Evolutionary conservation across 1,139 yeast species (phyloP), one percentile per base, ranked within the genome.

Genomic region (Meyerozyma athensensis): DNA sequence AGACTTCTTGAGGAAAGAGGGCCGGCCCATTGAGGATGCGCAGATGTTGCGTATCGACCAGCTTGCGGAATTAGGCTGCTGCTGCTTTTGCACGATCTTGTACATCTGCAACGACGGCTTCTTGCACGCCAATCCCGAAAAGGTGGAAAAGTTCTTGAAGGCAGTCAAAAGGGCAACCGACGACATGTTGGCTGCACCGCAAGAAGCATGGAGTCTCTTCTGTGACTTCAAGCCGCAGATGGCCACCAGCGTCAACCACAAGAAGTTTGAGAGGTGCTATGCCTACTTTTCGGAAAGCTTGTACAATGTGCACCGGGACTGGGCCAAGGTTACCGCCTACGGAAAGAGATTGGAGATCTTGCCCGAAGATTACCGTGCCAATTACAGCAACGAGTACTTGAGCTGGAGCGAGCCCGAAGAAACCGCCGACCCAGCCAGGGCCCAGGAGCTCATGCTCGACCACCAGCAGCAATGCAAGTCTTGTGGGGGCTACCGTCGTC

Each of bases 61-160:
- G 47, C 63, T 75, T 50, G 81, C 81, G 30, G 76, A 75, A 47
- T 63, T 75, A 44, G 80, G 80, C 9, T 75, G 81, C 53, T 75
- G 81, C 53, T 75, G 81, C 48, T 75, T 75, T 71, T 75, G 80
- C 49, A 71, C 79, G 31, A 70, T 75, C 44, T 61, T 74, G 52
- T 74, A 73, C 65, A 75, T 75, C 50, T 68, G 67, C 48, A 74
- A 75, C 50, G 81, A 75, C 49, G 56, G 63, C 35, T 75, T 74
- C 49, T 62, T 75, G 50, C 61, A 59, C n/a, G 60, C 54, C 36
- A 70, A 75, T 54, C 74, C 74, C n/a, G 74, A 65, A 30, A 70
- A 71, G 53, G 68, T 74, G 38, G 56, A 45, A 35, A 59, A 56
- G 43, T 69, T 74, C 53, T 52, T 74, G 65, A 61, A 45, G 18